Evolutionary conservation across 2,329 filamentous ascomycete genomes (phyloP).

Genomic region (Dactylellina haptotyla): DNA sequence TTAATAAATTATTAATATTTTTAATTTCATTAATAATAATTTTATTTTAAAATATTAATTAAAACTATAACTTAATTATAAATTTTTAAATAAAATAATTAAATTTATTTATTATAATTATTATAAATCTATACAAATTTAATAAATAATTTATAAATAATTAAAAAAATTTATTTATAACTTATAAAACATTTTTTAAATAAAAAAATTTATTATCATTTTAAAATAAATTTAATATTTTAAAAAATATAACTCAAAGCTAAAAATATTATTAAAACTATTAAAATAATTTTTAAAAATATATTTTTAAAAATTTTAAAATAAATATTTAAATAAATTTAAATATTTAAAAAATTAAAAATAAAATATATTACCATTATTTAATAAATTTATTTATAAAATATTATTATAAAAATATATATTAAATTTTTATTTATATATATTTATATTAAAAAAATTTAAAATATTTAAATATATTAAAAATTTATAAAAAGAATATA

Average conservation of each 20-base stretch:
- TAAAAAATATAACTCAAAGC: no score
- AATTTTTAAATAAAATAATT: not conserved
- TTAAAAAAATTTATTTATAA: no score
- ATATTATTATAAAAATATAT: not conserved
- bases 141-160: not conserved
- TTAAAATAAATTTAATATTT: no score
- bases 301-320: not conserved
- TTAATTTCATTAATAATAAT: not conserved
- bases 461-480: not conserved
- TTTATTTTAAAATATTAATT: not conserved
- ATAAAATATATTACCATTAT: not conserved
- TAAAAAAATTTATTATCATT: no score
- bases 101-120: not conserved
- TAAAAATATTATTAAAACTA: no score
- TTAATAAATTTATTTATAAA: not conserved
- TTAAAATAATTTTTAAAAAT: no score
- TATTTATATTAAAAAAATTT: not conserved
- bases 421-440: not conserved
- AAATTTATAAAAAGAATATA: not conserved
- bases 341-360: not conserved
- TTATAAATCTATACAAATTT: not conserved
- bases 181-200: no score
- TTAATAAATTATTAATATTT: not conserved
- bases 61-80: not conserved
- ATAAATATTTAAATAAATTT: not conserved